A percentile compares a stretch with the other conserved stretches of the same genome.
Evolutionary conservation across 345 rosid genomes (phyloP).

Genomic region (Trapa incisa): DNA sequence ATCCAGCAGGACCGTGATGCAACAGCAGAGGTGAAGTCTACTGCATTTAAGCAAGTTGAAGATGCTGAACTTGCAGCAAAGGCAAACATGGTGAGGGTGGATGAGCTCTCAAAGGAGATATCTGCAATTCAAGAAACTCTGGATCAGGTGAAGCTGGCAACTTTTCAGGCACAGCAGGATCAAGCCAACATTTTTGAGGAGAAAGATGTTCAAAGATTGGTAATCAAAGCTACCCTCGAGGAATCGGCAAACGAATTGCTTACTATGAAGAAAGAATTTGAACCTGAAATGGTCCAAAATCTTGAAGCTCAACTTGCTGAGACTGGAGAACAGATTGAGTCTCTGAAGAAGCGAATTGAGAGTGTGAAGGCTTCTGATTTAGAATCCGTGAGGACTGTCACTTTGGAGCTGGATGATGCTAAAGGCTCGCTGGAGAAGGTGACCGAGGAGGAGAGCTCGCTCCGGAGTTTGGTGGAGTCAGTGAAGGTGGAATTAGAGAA

Average conservation of each 20-base stretch:
- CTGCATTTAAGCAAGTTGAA: conserved; percentile 45
- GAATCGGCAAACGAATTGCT: conserved; percentile 48
- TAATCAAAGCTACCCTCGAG: conserved; percentile 51
- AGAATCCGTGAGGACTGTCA: conserved; percentile 54
- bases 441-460: conserved; percentile 60
- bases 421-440: conserved; percentile 66
- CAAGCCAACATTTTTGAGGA: conserved; percentile 56
- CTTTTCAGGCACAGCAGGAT: conserved; percentile 54
- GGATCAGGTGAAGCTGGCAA: conserved; percentile 65
- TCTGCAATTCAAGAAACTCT: conserved; percentile 58
- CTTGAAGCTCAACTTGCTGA: conserved; percentile 57
- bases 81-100: conserved; percentile 54
- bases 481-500: conserved; percentile 58
- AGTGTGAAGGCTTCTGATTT: conserved; percentile 64
- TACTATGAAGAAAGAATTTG: conserved; percentile 48
- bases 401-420: conserved; percentile 70
- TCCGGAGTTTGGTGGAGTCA: conserved; percentile 52
- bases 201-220: conserved; percentile 53
- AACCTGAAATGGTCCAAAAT: conserved; percentile 47
- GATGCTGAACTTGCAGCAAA: conserved; percentile 54
- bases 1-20: conserved; percentile 53
- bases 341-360: conserved; percentile 57
- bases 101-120: conserved; percentile 68
- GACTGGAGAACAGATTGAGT: conserved; percentile 46
- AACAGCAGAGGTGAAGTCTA: conserved; percentile 36